Base-by-base conservation (phyloP, 305 asterid species). In the Euphrasia arctica region DNA sequence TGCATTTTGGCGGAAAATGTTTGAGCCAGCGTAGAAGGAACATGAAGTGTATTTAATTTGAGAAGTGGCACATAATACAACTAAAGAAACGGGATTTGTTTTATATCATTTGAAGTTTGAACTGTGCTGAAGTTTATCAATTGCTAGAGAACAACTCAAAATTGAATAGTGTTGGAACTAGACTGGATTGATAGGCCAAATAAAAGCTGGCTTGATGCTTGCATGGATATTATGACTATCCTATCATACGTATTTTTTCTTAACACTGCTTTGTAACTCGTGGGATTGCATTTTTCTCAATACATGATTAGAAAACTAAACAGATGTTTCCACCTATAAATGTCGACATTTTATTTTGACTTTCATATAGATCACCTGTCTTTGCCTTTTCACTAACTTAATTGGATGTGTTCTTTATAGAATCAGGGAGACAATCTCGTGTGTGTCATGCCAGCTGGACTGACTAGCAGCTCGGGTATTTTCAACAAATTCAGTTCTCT, bases 381-480 rank as follows among this genome's bases (percentile, higher is more conserved):
- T 61, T 61, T 18, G 28, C 65, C 62, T 60, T 60, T 68, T 18
- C 22, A 18, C 22, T 18, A 45, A 59, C 62, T 65, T 54, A 31
- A 43, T 47, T 59, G 25, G 51, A 45, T 66, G 73, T 69, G 50
- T 27, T 36, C 63, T 62, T 63, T 64, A 67, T 74, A 90, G 97
- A 78, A 63, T 63, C 59, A 68, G 65, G 85, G 80, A 70, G 85
- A 82, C 58, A 83, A 71, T 9, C 60, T 77, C 64, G 89, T 84
- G 47, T 72, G 75, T 66, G 95, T 93, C 63, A 72, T 84, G 67
- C 95, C 96, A 54, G 70, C 79, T 70, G 90, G 83, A 66, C 70
- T 60, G 18, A 67, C 77, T 36, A 68, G 72, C 71, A 64, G 61
- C 70, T 66, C 70, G 0, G 72, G 58, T 62, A 65, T 74, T 74